phyloP scores from a whole-genome alignment of 768 basidiomycete genomes.

The Boletus insuetus region DNA sequence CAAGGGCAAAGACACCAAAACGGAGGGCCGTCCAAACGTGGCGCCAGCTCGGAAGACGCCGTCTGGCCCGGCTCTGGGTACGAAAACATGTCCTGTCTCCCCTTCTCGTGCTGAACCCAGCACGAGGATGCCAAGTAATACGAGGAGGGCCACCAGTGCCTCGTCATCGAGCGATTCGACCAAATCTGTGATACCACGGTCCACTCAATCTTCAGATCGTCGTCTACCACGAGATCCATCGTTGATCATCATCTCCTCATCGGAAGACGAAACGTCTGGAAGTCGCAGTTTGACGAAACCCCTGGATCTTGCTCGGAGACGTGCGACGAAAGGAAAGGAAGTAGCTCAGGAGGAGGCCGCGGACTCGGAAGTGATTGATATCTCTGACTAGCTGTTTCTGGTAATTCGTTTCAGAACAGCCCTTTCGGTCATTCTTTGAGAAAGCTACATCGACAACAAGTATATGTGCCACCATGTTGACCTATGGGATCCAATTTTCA shows the following conservation, averaged over 20 bases:
- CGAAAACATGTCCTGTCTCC: constrained; percentile 6
- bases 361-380: constrained; percentile 52
- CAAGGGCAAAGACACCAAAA: constrained; percentile 12
- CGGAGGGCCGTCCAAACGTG: background rate
- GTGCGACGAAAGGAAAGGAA: constrained; percentile 2
- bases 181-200: constrained; percentile 11
- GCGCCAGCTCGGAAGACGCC: constrained; percentile 1
- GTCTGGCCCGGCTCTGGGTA: constrained; percentile 16
- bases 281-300: background rate
- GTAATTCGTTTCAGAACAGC: background rate
- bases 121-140: constrained; percentile 9
- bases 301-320: constrained; percentile 8
- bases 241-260: constrained; percentile 21
- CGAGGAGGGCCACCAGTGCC: constrained; percentile 6
- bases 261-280: constrained; percentile 14
- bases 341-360: constrained; percentile 35
- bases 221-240: constrained; percentile 21
- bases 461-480: no score
- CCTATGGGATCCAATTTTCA: no score
- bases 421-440: background rate
- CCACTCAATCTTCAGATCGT: constrained; percentile 17
- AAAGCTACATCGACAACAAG: no score
- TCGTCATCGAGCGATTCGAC: constrained; percentile 15
- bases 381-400: constrained; percentile 36
- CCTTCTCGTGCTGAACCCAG: constrained; percentile 14